Base-by-base conservation (phyloP, 352 stramenopile genomes). In the Pythium oligandrum region DNA sequence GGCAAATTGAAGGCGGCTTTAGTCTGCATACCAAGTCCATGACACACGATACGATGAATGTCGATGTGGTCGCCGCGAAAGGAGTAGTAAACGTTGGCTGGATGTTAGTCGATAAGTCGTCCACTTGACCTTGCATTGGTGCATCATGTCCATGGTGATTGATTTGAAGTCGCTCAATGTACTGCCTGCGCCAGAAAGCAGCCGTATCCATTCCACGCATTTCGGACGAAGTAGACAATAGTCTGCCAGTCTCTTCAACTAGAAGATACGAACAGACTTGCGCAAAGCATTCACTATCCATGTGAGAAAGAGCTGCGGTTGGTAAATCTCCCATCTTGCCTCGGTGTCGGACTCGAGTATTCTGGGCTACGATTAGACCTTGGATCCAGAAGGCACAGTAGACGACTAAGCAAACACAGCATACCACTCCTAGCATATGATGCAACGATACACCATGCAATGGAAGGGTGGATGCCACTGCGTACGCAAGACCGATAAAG, bases 371-470 rank as follows among this genome's bases (percentile, higher is more conserved):
- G 31, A 82, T 82, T n/a, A 73, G 72, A 8, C 73, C 61, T 48
- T 79, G 72, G 12, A 79, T 77, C 61, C 64, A 75, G 44, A 57
- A 79, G 10, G 72, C 69, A 9, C 57, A 71, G 10, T 46, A 54
- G 4, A 83, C 61, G 31, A 83, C 72, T 53, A 2, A 70, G 46
- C 0, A 67, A 77, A 49, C 65, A 78, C 17, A 76, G 38, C 17
- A 26, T 3, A 64, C 26, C 32, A 83, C 46, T 6, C 66, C 55
- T 34, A 66, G 44, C 4, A 73, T 33, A 48, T 81, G 68, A 3
- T 54, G 59, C 0, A 59, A 61, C 7, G 65, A 57, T 6, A 78
- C 35, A 33, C 73, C 65, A 26, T 63, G 57, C 17, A 47, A 50
- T 1, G 57, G 59, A 7, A 73, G 44, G 30, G 75, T 57, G 2